These are phyloP conservation scores for Sugiyamaella boreocaroliniensis DNA, from an alignment of 805 yeast species.

Conservation along the genomic window DNA sequence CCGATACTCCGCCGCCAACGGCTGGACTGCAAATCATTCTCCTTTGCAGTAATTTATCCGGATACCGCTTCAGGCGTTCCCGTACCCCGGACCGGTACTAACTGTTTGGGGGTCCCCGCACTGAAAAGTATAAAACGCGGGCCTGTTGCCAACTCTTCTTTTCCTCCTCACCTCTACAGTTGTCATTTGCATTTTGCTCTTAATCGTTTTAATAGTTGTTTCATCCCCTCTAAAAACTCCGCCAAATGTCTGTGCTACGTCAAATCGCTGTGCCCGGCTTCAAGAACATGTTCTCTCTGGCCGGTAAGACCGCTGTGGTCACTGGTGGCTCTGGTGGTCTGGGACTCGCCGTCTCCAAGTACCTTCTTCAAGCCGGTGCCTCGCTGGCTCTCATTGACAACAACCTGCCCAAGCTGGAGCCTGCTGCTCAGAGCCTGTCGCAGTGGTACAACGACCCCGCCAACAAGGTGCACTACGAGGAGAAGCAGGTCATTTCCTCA, in stretches of 20 bases:
- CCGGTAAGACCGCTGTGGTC: conserved; percentile 58
- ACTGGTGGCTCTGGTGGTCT: conserved; percentile 84
- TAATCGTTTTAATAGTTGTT: too few species aligned
- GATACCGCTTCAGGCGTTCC: neutral
- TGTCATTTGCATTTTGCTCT: neutral
- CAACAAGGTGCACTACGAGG: conserved; percentile 9
- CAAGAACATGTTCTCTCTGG: conserved; percentile 19
- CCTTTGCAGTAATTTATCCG: neutral
- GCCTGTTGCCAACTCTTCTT: neutral
- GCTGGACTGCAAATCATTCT: neutral
- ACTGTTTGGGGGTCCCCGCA: neutral
- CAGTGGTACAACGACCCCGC: conserved; percentile 39
- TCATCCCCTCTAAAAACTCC: too few species aligned
- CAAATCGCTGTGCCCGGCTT: conserved; percentile 3
- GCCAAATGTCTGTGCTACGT: neutral
- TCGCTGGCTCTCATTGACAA: conserved; percentile 67
- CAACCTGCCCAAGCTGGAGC: conserved; percentile 52
- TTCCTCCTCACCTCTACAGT: neutral
- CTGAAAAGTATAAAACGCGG: neutral
- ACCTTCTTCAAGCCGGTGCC: conserved; percentile 70
- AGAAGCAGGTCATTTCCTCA: conserved; percentile 35
- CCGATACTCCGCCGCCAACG: neutral
- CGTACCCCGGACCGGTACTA: neutral
- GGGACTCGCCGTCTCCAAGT: conserved; percentile 57
- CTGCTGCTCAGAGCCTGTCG: conserved; percentile 44